Evolutionary conservation across 805 yeast genomes (phyloP), one percentile per base, ranked within the genome.

Genomic region (Torulaspora delbrueckii): DNA sequence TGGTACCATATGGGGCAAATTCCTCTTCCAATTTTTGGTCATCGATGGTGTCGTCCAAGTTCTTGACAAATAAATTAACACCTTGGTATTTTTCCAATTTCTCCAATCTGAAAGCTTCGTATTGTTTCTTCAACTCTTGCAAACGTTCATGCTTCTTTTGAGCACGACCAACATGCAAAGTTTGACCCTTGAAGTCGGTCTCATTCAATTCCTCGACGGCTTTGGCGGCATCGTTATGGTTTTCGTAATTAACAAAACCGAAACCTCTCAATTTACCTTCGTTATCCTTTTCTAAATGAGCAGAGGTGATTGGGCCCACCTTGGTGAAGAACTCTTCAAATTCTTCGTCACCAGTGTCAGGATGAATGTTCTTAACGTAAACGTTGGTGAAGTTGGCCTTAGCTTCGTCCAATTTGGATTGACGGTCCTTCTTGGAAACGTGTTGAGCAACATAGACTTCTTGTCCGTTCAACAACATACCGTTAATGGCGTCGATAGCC

Each of bases 141-240:
- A 83, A 72, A 78, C 99, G 90, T 81, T 93, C 99, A 72, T 86
- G 79, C 81, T 89, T 91, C 89, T 89, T 91, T 78, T 93, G 99
- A 60, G 99, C 99, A 74, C 99, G 88, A 64, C 97, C 96, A 64
- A 91, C 99, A 70, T 82, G 93, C 56, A 93, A 73, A 71, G 76
- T 79, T 76, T 86, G 87, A 64, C 93, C 95, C 62, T 80, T 81
- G 69, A 84, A 70, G 67, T 93, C 98, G 59, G 71, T 74, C 68
- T 84, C 96, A 74, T 93, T 86, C 69, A 91, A 81, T 63, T 77
- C 93, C 44, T 87, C 97, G 59, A 91, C 95, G 51, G 98, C 96
- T 73, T 81, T 80, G 60, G 77, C 80, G 57, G 99, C 99, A 58
- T 81, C 77, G 63, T 84, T 89, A 72, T 91, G 99, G 59, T 72